These are phyloP conservation scores for Lactarius psammicola DNA, from an alignment of 768 basidiomycete genomes.

Conservation along the genomic window DNA sequence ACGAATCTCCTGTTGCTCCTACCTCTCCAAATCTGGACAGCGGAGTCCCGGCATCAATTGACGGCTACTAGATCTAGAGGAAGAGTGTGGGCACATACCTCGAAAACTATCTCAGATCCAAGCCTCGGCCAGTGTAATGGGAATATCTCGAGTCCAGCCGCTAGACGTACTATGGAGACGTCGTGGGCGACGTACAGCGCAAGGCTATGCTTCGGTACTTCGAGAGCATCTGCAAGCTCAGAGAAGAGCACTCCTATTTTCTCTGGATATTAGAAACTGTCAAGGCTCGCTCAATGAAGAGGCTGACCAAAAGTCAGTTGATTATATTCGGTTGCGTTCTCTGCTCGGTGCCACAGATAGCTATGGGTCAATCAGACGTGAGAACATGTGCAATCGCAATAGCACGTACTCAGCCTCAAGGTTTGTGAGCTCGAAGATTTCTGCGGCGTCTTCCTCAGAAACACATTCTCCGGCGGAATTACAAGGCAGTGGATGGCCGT, in stretches of 20 bases:
- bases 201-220: slow-evolving; percentile 37
- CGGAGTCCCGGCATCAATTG: neutral
- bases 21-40: slow-evolving; percentile 40
- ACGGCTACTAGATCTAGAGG: neutral
- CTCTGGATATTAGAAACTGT: neutral
- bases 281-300: neutral
- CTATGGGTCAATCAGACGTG: slow-evolving; percentile 30
- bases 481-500: slow-evolving; percentile 45
- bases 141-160: slow-evolving; percentile 38
- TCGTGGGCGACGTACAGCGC: slow-evolving; percentile 48
- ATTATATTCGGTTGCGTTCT: slow-evolving; percentile 42
- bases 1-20: slow-evolving; percentile 35
- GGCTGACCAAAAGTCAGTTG: slow-evolving; percentile 43
- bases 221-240: slow-evolving; percentile 41
- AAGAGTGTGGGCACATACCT: slow-evolving; percentile 22
- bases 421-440: slow-evolving; percentile 38
- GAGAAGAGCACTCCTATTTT: slow-evolving; percentile 41
- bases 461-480: slow-evolving; percentile 45
- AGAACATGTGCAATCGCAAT: neutral
- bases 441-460: slow-evolving; percentile 38
- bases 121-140: slow-evolving; percentile 46
- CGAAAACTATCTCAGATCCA: slow-evolving; percentile 45
- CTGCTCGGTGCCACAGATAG: slow-evolving; percentile 49
- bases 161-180: slow-evolving; percentile 41
- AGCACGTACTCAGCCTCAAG: slow-evolving; percentile 38